phyloP scores from a whole-genome alignment of 768 basidiomycete species.

The Mycena haematopus region DNA sequence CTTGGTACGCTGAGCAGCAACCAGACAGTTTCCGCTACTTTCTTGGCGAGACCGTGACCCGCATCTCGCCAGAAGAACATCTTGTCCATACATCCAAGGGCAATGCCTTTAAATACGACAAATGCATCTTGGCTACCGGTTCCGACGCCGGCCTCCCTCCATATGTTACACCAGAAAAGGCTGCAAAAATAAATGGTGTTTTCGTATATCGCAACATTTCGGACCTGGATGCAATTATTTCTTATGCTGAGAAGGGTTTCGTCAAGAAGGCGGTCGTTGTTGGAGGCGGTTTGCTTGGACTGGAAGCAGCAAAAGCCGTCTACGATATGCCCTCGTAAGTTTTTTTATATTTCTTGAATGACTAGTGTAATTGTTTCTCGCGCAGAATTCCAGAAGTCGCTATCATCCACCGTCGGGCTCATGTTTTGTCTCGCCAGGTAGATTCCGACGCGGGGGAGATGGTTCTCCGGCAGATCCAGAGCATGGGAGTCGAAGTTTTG shows the following conservation, averaged over 20 bases:
- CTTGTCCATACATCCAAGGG: constrained; percentile 55
- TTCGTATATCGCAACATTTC: constrained; percentile 78
- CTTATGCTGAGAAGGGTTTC: constrained; percentile 55
- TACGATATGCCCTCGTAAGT: constrained; percentile 56
- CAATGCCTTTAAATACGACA: constrained; percentile 58
- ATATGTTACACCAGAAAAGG: constrained; percentile 52
- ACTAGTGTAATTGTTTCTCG: constrained; percentile 4
- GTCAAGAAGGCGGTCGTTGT: constrained; percentile 62
- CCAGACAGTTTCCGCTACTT: constrained; percentile 61
- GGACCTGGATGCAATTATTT: constrained; percentile 68
- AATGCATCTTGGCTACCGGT: constrained; percentile 73
- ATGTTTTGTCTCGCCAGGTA: constrained; percentile 64
- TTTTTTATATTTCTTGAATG: background rate
- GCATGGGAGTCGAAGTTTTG: constrained; percentile 63
- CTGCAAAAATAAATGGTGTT: constrained; percentile 54
- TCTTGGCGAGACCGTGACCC: constrained; percentile 53
- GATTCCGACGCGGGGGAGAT: constrained; percentile 65
- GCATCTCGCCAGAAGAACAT: constrained; percentile 45
- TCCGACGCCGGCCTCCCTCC: constrained; percentile 68
- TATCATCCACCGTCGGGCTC: constrained; percentile 58
- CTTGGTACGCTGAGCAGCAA: constrained; percentile 67
- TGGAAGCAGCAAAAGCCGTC: constrained; percentile 78
- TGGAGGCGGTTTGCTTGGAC: constrained; percentile 74
- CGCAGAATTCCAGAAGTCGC: constrained; percentile 51
- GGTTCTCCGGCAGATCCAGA: constrained; percentile 63